Evolutionary conservation across 1,139 yeast genomes (phyloP), one percentile per base, ranked within the genome.

Genomic region (Magnusiomyces tetraspermus): DNA sequence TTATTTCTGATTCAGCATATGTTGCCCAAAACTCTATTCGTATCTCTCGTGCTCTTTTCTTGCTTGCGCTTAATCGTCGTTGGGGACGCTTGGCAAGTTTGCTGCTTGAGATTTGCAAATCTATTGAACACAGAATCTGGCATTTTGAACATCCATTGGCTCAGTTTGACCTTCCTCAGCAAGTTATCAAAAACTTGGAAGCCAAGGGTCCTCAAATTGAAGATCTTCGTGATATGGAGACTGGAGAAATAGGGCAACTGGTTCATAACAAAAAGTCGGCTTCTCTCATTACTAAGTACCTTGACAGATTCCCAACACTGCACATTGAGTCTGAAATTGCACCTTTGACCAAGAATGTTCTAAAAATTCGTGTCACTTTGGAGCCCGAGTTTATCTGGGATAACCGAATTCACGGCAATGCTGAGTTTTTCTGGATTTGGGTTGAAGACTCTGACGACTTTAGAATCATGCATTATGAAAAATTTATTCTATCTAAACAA

Each of bases 11-110:
- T 67, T 76, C 89, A 43, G 85, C 87, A 57, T 94, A 92, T 66
- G 95, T 94, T 55, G 97, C 97, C 1, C 98, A 94, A 63, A 94
- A 94, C 61, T 78, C 97, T 1, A 89, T 92, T 0, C 81, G 99
- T 72, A 92, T 94, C 37, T 80, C 95, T 61, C 77, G 98, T 26
- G 97, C 98, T 0, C 72, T 94, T 49, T 89, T 94, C 61, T 71
- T 90, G 55, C 80, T 94, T 58, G 94, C 96, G 41, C 73, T 90
- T 47, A 85, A 87, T 63, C 76, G 97, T 60, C 75, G 94, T 58
- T 92, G 97, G 97, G 97, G 97, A 2, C 68, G 73, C 10, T 81
- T 89, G 59, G 78, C 92, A 60, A 79, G 80, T 56, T 78, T 85
- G 31, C 77, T 89, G 78, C 71, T 90, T 41, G 77, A 85, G 22